Evolutionary conservation across 495 filamentous ascomycete genomes (phyloP), one percentile per base, ranked within the genome.

Genomic region (Cenococcum geophilum): DNA sequence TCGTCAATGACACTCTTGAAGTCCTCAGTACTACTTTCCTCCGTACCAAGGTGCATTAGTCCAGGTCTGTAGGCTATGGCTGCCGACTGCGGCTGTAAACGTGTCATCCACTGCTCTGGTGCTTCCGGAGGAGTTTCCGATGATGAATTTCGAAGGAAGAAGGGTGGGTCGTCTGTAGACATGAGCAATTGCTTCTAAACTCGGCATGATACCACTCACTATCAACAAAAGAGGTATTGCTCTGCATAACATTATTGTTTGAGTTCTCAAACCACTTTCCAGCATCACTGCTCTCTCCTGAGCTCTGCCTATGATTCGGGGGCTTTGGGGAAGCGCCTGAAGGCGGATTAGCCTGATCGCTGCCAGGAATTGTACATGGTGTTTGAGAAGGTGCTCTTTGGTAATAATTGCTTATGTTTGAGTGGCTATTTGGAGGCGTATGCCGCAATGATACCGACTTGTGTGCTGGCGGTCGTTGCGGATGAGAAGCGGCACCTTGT

Each of bases 1-100:
- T 76, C 74, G 56, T 76, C 74, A 50, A 76, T 76, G 36, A 76
- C 71, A 54, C 71, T 65, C 21, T 71, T 56, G 52, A 68, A 76
- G 27, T 75, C 74, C n/a, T 73, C 72, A 3, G 67, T 56, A 42
- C 70, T 70, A 60, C 71, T 73, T 1, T 43, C 60, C 14, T 60
- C 64, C 5, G 54, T 60, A 5, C 35, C 53, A 21, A 45, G 5
- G 20, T 55, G 61, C 22, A 18, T 9, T 5, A 65, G 34, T 16
- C 23, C 16, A 11, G 64, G 62, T 16, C 63, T 58, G 36, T 65
- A 59, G 16, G 67, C 59, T 43, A 71, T 58, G 0, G 37, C n/a
- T 8, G 55, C 48, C n/a, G 61, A 36, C 32, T 53, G 55, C 22
- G 23, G 21, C 18, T 37, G 49, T 57, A 60, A 32, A 32, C 27